Evolutionary conservation across 2,329 filamentous ascomycete species (phyloP), one percentile per base, ranked within the genome.

Genomic region (Aspergillus sergii): DNA sequence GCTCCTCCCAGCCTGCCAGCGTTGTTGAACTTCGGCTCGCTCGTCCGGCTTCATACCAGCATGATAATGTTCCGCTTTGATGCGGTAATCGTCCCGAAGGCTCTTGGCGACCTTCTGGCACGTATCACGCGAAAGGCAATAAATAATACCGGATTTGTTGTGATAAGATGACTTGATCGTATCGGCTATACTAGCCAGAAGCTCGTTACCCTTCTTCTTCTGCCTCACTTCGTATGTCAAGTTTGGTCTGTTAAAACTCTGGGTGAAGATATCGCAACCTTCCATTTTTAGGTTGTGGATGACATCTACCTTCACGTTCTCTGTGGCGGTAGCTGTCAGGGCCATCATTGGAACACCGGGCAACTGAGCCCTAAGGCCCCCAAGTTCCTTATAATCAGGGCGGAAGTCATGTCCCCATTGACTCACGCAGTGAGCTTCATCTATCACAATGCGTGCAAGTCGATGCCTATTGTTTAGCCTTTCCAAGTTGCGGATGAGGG

Each of bases 371-470:
- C 94, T 87, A 50, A 97, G 82, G 63, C 88, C 85, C 32, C 94
- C 93, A 4, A 99, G 83, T 34, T 87, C 86, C 77, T 97, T 97
- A 81, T 99, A 99, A 75, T 98, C 94, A 0, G 94, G 94, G 53
- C 96, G 88, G 75, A 99, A 99, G 76, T 99, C 95, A 71, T 99
- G 95, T 0, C 95, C 95, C 95, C 95, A 99, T 82, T 99, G 94
- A 77, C 95, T 98, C 30, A 99, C 94, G 77, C 95, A 99, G 76
- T 99, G 95, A n/a, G 95, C 95, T 80, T 99, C 96, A 70, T 99
- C 95, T 66, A 99, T 96, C 59, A 99, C 95, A 56, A 99, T 88
- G 30, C 95, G 88, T 19, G 96, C 94, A 58, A 99, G 87, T 70
- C 90, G 91, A 4, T 85, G 82, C 57, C 88, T 88, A 16, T 79